phyloP scores from a whole-genome alignment of 2,329 filamentous ascomycete species.

The Alternaria triticimaculans region DNA sequence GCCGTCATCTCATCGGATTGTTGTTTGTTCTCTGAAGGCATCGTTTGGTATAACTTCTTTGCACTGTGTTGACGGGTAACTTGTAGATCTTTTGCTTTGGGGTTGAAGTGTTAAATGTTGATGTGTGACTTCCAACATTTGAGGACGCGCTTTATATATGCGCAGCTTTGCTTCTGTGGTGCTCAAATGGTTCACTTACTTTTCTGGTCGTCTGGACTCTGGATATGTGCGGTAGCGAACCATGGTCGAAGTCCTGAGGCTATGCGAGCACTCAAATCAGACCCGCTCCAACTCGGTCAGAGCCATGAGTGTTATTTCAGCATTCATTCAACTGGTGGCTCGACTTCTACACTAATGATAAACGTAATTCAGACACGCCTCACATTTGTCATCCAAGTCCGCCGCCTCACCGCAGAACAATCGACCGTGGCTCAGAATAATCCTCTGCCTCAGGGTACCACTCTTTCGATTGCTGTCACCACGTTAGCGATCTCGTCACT shows the following conservation, averaged over 20 bases:
- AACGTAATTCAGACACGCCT: not conserved
- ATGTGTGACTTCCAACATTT: not conserved
- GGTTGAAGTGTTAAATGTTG: not conserved
- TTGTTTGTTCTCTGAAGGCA: not conserved
- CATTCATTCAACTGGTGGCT: not conserved
- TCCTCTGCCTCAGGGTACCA: not conserved
- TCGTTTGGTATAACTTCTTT: rapidly evolving
- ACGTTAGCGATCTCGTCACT: not conserved
- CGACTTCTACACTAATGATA: rapidly evolving
- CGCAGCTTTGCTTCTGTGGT: not conserved
- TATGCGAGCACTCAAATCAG: not conserved
- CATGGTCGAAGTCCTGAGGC: not conserved
- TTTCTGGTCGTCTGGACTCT: not conserved
- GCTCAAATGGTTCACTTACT: not conserved
- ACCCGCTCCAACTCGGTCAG: not conserved
- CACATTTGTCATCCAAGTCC: not conserved
- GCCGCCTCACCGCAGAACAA: not conserved
- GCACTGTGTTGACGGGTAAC: rapidly evolving
- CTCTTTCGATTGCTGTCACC: not conserved
- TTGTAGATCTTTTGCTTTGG: not conserved
- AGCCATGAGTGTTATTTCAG: not conserved
- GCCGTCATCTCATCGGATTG: not conserved
- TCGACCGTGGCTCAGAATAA: not conserved
- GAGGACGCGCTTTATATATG: not conserved
- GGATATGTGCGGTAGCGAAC: not conserved